These are phyloP conservation scores for Betula pendula DNA, from an alignment of 306 rosid genomes.

Conservation along the genomic window DNA sequence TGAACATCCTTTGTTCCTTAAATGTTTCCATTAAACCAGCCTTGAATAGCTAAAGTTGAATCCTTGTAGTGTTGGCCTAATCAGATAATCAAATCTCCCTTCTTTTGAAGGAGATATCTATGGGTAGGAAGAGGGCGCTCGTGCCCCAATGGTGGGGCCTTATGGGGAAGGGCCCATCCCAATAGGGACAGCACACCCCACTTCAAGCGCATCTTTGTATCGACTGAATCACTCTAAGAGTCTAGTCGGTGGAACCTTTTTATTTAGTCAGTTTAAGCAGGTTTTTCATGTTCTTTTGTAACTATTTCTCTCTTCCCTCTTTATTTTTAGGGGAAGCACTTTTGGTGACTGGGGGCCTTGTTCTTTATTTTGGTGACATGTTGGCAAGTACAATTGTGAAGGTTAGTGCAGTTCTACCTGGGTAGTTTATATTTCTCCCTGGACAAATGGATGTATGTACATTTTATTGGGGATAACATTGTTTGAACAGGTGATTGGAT, in stretches of 20 bases:
- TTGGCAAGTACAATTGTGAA: conserved; percentile 59
- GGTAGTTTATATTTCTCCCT: conserved; percentile 10
- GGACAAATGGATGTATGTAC: conserved; percentile 17
- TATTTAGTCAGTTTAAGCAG: not conserved
- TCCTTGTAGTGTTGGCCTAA: not conserved
- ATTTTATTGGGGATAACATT: conserved; percentile 31
- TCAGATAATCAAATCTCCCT: conserved; percentile 12
- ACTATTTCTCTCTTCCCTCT: conserved; percentile 11
- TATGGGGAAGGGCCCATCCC: too few relatives aligned
- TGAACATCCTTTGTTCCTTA: conserved; percentile 10
- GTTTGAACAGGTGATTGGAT: conserved; percentile 56
- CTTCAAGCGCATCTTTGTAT: too few relatives aligned
- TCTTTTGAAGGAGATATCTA: not conserved
- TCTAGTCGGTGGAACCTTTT: not conserved
- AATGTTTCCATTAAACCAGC: not conserved
- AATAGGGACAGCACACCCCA: too few relatives aligned
- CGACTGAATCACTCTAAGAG: too few relatives aligned
- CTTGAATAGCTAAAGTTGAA: conserved; percentile 6
- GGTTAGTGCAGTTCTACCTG: conserved; percentile 44
- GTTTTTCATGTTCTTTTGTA: conserved; percentile 10
- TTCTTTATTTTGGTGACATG: conserved; percentile 93
- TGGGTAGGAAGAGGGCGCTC: too few relatives aligned
- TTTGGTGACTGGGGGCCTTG: conserved; percentile 77
- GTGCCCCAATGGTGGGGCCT: too few relatives aligned
- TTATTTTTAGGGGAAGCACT: conserved; percentile 72